These are phyloP conservation scores for Chlamydomonas schloesseri DNA, from an alignment of 139 green algal genomes.

Conservation along the genomic window DNA sequence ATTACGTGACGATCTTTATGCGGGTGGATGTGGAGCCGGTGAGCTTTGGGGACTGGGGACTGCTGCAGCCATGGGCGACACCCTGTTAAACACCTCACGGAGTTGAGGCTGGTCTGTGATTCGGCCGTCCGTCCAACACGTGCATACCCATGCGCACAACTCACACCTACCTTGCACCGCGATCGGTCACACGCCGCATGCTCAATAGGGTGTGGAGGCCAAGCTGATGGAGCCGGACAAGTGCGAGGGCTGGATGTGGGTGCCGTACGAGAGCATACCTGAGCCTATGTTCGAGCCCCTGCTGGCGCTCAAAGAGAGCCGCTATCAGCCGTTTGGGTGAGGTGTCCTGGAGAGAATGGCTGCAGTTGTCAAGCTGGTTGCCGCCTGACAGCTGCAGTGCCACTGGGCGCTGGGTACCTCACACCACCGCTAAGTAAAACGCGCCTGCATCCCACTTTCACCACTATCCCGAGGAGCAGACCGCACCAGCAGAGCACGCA, in stretches of 20 bases:
- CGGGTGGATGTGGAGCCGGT: constrained; percentile 44
- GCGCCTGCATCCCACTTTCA: no score
- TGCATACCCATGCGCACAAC: not conserved
- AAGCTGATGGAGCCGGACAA: constrained; percentile 54
- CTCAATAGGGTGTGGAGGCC: constrained; percentile 7
- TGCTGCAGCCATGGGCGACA: not conserved
- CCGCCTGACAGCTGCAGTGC: no score
- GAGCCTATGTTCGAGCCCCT: constrained; percentile 44
- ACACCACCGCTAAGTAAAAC: no score
- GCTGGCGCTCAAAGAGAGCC: not conserved
- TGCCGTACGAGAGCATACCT: constrained; percentile 33
- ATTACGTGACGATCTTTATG: constrained; percentile 78
- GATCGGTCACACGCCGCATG: no score
- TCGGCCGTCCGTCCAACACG: not conserved
- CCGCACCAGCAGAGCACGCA: no score
- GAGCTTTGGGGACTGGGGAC: not conserved
- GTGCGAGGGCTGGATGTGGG: constrained; percentile 57
- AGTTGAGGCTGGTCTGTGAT: not conserved
- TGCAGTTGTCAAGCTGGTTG: no score
- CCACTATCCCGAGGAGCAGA: no score
- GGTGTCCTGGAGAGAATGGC: no score
- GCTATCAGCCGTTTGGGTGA: constrained; percentile 8
- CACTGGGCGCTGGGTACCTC: no score
- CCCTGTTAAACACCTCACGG: not conserved
- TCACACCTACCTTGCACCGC: no score